These are phyloP conservation scores for Arabidopsis lyrata DNA, from an alignment of 441 rosid genomes.

Conservation along the genomic window DNA sequence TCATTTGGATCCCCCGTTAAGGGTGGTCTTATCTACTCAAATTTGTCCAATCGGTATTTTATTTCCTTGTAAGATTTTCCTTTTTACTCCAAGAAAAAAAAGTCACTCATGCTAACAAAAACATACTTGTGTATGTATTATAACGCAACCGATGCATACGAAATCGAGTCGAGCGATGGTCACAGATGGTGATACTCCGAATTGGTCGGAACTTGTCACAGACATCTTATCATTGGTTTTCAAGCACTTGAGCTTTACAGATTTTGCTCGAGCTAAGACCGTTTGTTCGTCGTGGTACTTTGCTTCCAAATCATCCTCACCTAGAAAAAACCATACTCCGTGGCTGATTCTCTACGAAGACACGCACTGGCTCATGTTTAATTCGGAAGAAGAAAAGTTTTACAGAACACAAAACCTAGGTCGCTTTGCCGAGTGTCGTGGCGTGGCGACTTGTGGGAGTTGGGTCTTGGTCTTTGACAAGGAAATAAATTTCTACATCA, in stretches of 20 bases:
- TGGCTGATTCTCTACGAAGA: neutral
- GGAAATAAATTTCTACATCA: neutral
- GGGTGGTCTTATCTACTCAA: neutral
- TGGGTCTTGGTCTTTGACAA: neutral
- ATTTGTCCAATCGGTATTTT: no score
- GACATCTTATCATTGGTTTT: neutral
- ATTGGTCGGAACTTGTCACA: neutral
- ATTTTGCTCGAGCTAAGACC: neutral
- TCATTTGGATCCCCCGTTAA: no score
- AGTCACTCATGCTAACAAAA: neutral
- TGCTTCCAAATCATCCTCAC: neutral
- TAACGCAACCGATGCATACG: neutral
- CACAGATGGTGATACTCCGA: neutral
- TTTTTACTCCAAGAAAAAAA: no score
- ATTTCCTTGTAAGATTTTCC: neutral
- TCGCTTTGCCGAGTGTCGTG: neutral
- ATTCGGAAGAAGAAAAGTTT: neutral
- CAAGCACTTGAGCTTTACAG: neutral
- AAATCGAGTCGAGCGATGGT: neutral
- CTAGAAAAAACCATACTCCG: neutral
- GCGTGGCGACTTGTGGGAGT: neutral
- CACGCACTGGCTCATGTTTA: slow-evolving; percentile 2
- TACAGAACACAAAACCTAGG: neutral
- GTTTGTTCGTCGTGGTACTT: neutral
- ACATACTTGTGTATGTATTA: neutral